Conservation (phyloP, 495 filamentous ascomycete species). For the Xylaria venustula region DNA sequence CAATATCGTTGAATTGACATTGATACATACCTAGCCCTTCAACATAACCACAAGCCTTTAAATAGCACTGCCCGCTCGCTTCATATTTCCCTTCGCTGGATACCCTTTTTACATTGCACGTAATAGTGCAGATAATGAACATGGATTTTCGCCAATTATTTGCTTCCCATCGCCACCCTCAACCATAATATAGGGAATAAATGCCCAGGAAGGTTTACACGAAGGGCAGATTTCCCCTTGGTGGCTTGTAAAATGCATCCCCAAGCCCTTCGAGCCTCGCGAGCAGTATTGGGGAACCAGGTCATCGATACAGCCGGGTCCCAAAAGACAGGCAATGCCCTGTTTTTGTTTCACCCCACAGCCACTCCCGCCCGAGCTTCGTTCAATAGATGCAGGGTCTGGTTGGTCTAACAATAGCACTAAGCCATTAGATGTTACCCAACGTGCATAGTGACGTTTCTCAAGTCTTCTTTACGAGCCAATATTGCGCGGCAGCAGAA, state of each 20-base stretch:
- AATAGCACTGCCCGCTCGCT: too few species aligned
- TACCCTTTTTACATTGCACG: too few species aligned
- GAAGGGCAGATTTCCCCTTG: too few species aligned
- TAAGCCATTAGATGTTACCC: background rate
- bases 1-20: too few species aligned
- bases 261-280: slow-evolving; percentile 4
- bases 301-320: slow-evolving; percentile 12
- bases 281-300: background rate
- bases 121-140: too few species aligned
- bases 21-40: too few species aligned
- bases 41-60: too few species aligned
- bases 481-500: background rate
- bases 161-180: too few species aligned
- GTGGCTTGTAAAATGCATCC: background rate
- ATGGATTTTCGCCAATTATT: too few species aligned
- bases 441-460: background rate
- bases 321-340: slow-evolving; percentile 20
- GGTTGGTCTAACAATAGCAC: slow-evolving; percentile 6
- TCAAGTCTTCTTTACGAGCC: background rate
- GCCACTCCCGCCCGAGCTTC: background rate
- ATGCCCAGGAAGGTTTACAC: too few species aligned
- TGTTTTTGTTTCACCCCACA: background rate
- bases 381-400: background rate
- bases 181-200: too few species aligned
- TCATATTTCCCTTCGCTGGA: too few species aligned